These are phyloP conservation scores for Rutstroemia sp. DNA, from an alignment of 2,329 filamentous ascomycete genomes.

Conservation along the genomic window DNA sequence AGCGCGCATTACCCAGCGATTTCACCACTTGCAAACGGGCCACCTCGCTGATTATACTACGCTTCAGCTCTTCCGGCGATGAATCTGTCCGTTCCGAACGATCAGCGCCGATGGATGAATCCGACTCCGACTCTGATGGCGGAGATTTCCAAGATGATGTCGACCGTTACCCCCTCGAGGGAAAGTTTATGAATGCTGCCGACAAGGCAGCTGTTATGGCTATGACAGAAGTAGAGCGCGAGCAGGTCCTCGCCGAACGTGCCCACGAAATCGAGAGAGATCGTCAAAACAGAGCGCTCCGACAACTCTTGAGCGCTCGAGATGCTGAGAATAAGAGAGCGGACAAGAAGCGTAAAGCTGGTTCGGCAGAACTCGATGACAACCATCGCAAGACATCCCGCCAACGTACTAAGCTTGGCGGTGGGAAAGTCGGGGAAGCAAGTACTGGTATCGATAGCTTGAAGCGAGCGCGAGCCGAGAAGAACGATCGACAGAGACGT, in stretches of 20 bases:
- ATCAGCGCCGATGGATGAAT: slow-evolving; percentile 87
- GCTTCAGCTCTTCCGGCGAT: slow-evolving; percentile 57
- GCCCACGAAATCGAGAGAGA: slow-evolving; percentile 74
- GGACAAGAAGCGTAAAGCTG: slow-evolving; percentile 69
- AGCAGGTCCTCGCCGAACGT: slow-evolving; percentile 83
- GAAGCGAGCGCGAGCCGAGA: slow-evolving; percentile 54
- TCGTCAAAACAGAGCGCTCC: slow-evolving; percentile 74
- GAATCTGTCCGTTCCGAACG: slow-evolving; percentile 67
- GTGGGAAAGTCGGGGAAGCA: slow-evolving; percentile 60
- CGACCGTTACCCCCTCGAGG: slow-evolving; percentile 77
- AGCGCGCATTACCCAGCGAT: not conserved
- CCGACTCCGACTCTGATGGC: slow-evolving; percentile 65
- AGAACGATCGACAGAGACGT: slow-evolving; percentile 55
- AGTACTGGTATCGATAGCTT: slow-evolving; percentile 66
- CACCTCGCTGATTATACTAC: not conserved
- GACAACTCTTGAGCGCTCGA: slow-evolving; percentile 63
- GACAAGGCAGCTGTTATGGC: slow-evolving; percentile 75
- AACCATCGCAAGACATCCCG: slow-evolving; percentile 65
- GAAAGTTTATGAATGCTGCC: slow-evolving; percentile 66
- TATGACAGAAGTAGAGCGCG: slow-evolving; percentile 84
- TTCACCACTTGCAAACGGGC: not conserved
- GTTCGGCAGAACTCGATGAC: slow-evolving; percentile 71
- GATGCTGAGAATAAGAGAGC: slow-evolving; percentile 52
- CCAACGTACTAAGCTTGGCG: slow-evolving; percentile 59
- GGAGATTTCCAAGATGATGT: slow-evolving; percentile 46